These are phyloP conservation scores for Periconia macrospinosa DNA, from an alignment of 2,329 filamentous ascomycete genomes.

Conservation along the genomic window DNA sequence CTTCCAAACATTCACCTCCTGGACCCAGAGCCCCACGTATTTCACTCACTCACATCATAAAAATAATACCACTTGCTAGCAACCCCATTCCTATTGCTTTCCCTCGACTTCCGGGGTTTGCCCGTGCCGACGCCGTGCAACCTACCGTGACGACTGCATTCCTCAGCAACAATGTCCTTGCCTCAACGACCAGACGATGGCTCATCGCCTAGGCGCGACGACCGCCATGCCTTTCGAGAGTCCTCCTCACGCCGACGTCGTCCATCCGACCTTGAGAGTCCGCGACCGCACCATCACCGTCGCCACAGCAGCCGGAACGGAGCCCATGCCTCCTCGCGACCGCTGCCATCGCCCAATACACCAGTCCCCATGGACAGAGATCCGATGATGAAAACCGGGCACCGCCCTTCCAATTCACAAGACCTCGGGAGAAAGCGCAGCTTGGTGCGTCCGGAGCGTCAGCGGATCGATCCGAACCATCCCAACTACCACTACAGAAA, in stretches of 20 bases:
- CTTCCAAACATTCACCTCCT: neutral
- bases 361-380: slow-evolving; percentile 52
- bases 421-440: slow-evolving; percentile 76
- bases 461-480: slow-evolving; percentile 80
- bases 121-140: slow-evolving; percentile 12
- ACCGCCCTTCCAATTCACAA: slow-evolving; percentile 40
- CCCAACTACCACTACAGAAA: slow-evolving; percentile 96
- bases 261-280: slow-evolving; percentile 69
- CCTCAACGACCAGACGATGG: slow-evolving; percentile 63
- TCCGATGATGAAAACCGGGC: slow-evolving; percentile 51
- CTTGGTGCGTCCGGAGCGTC: slow-evolving; percentile 85
- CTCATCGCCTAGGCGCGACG: slow-evolving; percentile 57
- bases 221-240: slow-evolving; percentile 62
- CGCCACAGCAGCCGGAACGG: slow-evolving; percentile 32
- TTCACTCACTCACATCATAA: neutral
- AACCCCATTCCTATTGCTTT: neutral
- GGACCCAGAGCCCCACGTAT: neutral
- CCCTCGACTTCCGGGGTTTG: neutral
- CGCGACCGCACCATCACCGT: slow-evolving; percentile 53
- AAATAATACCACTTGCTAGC: neutral
- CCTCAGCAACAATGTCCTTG: slow-evolving; percentile 46
- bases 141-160: slow-evolving; percentile 28
- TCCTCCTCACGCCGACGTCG: slow-evolving; percentile 69
- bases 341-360: slow-evolving; percentile 50
- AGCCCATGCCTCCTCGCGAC: slow-evolving; percentile 42